Percentiles rank a stretch among this genome's conserved stretches.
Conservation (phyloP, 306 rosid genomes). For the Oemleria cerasiformis region DNA sequence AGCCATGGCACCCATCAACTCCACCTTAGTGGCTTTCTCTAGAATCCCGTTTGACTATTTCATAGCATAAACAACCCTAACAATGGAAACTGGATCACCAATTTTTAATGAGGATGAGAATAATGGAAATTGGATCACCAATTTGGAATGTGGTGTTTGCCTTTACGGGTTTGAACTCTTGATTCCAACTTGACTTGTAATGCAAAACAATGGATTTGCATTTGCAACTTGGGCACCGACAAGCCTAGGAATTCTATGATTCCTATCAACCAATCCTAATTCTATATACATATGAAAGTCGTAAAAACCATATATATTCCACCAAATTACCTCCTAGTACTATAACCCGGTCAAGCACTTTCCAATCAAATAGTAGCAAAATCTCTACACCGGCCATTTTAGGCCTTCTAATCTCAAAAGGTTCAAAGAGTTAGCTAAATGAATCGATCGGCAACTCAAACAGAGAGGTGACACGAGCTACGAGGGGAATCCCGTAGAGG, state of each 20-base stretch:
- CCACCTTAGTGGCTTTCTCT: slow-evolving; percentile 91
- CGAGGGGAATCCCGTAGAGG: too few relatives aligned
- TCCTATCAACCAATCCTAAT: slow-evolving; percentile 69
- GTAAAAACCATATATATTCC: slow-evolving; percentile 81
- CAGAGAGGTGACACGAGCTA: too few relatives aligned
- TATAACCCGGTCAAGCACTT: slow-evolving; percentile 86
- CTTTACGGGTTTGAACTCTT: slow-evolving; percentile 53
- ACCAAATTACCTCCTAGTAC: slow-evolving; percentile 81
- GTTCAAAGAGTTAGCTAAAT: slow-evolving; percentile 65
- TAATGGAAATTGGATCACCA: too few relatives aligned
- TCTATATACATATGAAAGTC: slow-evolving; percentile 79
- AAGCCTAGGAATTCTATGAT: slow-evolving; percentile 83
- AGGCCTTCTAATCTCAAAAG: slow-evolving; percentile 79
- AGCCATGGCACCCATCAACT: slow-evolving; percentile 80
- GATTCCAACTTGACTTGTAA: slow-evolving; percentile 68
- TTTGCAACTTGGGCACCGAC: slow-evolving; percentile 92
- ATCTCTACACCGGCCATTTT: slow-evolving; percentile 84
- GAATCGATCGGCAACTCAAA: slow-evolving; percentile 63
- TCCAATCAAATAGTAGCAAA: slow-evolving; percentile 81
- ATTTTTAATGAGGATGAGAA: slow-evolving; percentile 80
- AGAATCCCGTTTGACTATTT: slow-evolving; percentile 69
- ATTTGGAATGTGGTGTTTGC: slow-evolving; percentile 62
- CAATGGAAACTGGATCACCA: slow-evolving; percentile 87
- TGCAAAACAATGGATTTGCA: slow-evolving; percentile 68
- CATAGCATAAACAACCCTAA: slow-evolving; percentile 72